These are phyloP conservation scores for Neoboletus subvelutipes DNA, from an alignment of 768 basidiomycete species.

Conservation along the genomic window DNA sequence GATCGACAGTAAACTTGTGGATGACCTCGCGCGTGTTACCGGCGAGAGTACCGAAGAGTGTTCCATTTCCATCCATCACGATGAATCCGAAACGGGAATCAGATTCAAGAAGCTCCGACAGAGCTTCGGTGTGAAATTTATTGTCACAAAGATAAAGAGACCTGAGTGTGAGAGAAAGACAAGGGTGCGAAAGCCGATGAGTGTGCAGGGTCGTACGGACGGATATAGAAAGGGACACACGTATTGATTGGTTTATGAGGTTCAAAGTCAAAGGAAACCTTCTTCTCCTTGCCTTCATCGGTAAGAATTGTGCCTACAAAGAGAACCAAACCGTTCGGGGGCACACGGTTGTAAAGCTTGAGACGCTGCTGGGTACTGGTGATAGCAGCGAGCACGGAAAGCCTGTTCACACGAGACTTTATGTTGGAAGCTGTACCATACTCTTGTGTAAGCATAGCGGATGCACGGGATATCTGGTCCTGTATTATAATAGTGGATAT, in stretches of 20 bases:
- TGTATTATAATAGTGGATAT: conserved; percentile 27
- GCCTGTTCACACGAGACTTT: conserved; percentile 97
- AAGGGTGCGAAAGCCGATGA: neutral
- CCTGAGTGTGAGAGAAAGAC: conserved; percentile 38
- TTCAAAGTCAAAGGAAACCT: conserved; percentile 97
- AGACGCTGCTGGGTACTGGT: conserved; percentile 97
- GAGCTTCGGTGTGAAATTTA: conserved; percentile 98
- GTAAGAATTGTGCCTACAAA: conserved; percentile 98
- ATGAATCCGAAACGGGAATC: conserved; percentile 99
- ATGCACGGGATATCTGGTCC: conserved; percentile 94
- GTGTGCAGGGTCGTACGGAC: neutral
- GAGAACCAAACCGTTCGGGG: conserved; percentile 94
- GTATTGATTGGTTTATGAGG: conserved; percentile 99
- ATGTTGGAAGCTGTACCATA: conserved; percentile 99
- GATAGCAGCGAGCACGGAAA: conserved; percentile 96
- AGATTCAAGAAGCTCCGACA: conserved; percentile 94
- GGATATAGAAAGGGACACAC: conserved; percentile 44
- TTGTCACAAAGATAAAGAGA: conserved; percentile 99
- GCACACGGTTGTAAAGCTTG: conserved; percentile 95
- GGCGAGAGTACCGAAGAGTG: conserved; percentile 91
- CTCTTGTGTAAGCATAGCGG: conserved; percentile 96
- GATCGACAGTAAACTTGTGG: conserved; percentile 98
- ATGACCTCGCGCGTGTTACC: conserved; percentile 97
- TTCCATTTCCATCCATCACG: conserved; percentile 99
- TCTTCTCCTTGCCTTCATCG: conserved; percentile 99